These are phyloP conservation scores for Harringtonia lauricola DNA, from an alignment of 2,329 filamentous ascomycete species.

Conservation along the genomic window DNA sequence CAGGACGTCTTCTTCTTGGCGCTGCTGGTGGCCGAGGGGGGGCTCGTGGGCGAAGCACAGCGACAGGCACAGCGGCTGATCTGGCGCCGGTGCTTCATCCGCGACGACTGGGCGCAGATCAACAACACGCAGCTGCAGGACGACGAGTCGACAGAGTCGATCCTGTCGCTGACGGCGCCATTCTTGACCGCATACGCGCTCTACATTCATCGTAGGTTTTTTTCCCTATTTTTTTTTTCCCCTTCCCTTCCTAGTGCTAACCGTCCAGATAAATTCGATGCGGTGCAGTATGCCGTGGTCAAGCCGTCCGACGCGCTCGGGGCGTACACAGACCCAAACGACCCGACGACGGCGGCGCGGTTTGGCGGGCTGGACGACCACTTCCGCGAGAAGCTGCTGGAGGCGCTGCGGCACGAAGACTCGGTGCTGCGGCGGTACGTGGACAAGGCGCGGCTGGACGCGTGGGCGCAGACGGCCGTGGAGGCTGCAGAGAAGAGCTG, in stretches of 20 bases:
- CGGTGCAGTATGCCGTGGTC: conserved; percentile 31
- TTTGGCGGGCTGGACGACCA: conserved; percentile 50
- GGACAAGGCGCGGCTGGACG: conserved; percentile 55
- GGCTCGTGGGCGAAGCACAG: conserved; percentile 42
- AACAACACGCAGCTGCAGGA: conserved; percentile 68
- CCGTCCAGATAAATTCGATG: conserved; percentile 17
- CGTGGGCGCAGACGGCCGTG: conserved; percentile 40
- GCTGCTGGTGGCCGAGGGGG: conserved; percentile 47
- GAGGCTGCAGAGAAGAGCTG: conserved; percentile 18
- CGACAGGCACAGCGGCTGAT: conserved; percentile 52
- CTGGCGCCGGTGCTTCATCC: conserved; percentile 78
- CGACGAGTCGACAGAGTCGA: conserved; percentile 54
- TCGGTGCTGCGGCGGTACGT: conserved; percentile 51
- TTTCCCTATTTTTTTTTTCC: neutral
- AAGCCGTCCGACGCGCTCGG: conserved; percentile 43
- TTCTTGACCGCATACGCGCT: conserved; percentile 57
- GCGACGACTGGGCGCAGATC: conserved; percentile 73
- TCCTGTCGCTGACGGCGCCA: conserved; percentile 54
- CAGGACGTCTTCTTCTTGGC: conserved; percentile 65
- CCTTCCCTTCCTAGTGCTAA: conserved; percentile 5
- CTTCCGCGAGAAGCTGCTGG: conserved; percentile 54
- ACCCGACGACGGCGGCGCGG: conserved; percentile 30
- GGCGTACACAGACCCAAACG: conserved; percentile 50
- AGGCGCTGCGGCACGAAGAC: conserved; percentile 66
- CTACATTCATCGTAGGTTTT: conserved; percentile 48